Conservation (phyloP, 345 rosid genomes). For the Acer negundo region DNA sequence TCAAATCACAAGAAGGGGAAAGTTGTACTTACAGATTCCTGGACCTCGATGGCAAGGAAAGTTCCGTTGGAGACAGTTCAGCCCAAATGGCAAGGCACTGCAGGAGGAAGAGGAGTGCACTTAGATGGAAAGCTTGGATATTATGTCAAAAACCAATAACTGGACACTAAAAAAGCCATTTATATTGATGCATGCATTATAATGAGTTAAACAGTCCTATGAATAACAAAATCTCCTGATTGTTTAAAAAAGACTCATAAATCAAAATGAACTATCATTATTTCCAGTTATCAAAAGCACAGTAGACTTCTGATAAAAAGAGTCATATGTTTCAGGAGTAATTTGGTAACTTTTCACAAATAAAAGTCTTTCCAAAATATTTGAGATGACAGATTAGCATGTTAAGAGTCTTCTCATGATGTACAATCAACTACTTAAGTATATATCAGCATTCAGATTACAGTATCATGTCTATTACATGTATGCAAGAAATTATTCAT, state of each 20-base stretch:
- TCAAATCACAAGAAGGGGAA: not conserved
- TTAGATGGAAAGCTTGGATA: not conserved
- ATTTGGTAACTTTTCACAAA: not conserved
- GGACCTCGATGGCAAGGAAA: slow-evolving; percentile 60
- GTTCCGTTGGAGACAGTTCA: slow-evolving; percentile 66
- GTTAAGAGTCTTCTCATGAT: not conserved
- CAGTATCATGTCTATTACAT: not conserved
- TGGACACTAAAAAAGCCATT: not conserved
- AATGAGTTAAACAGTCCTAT: not conserved
- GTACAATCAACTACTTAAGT: not conserved
- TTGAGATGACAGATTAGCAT: not conserved
- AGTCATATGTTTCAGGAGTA: no score
- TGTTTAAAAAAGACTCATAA: no score
- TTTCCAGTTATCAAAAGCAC: not conserved
- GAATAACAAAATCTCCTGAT: not conserved
- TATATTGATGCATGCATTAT: not conserved
- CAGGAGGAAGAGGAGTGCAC: slow-evolving; percentile 18
- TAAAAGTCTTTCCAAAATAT: not conserved
- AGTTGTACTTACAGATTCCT: slow-evolving; percentile 56
- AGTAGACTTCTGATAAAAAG: not conserved
- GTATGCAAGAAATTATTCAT: not conserved
- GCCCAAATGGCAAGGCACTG: slow-evolving; percentile 47
- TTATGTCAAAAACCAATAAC: not conserved
- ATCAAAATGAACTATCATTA: not conserved
- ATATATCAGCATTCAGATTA: not conserved